phyloP scores from a whole-genome alignment of 768 basidiomycete genomes.

The Leccinum pellstonianum region DNA sequence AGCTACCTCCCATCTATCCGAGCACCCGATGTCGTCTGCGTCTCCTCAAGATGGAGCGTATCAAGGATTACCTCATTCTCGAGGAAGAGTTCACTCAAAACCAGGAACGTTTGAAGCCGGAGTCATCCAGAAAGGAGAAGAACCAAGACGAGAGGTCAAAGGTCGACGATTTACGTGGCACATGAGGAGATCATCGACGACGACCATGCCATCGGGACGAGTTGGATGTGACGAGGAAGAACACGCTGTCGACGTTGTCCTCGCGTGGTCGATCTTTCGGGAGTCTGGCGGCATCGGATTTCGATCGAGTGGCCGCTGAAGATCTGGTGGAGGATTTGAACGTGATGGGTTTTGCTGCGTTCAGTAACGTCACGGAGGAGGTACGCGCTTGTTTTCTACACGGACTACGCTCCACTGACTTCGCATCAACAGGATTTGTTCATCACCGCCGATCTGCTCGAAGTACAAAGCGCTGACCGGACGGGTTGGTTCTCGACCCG shows the following conservation, averaged over 20 bases:
- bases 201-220: slow-evolving; percentile 78
- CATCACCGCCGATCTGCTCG: slow-evolving; percentile 72
- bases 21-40: slow-evolving; percentile 94
- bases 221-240: slow-evolving; percentile 42
- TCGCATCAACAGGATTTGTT: slow-evolving; percentile 61
- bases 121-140: slow-evolving; percentile 87
- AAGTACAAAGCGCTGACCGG: slow-evolving; percentile 76
- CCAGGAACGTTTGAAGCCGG: slow-evolving; percentile 87
- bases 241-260: slow-evolving; percentile 44
- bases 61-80: slow-evolving; percentile 94
- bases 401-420: slow-evolving; percentile 8
- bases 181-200: slow-evolving; percentile 99
- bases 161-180: slow-evolving; percentile 92
- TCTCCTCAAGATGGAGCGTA: slow-evolving; percentile 94
- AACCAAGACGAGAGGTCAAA: slow-evolving; percentile 91
- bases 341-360: slow-evolving; percentile 70
- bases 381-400: slow-evolving; percentile 36
- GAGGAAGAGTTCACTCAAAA: slow-evolving; percentile 95
- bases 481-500: slow-evolving; percentile 71
- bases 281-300: slow-evolving; percentile 49
- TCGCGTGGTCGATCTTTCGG: slow-evolving; percentile 29
- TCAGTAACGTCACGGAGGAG: slow-evolving; percentile 77
- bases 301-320: slow-evolving; percentile 61
- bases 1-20: slow-evolving; percentile 90
- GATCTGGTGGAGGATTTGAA: slow-evolving; percentile 78